A percentile compares a stretch with the other conserved stretches of the same genome.
phyloP scores from a whole-genome alignment of 108 stramenopile genomes.

The Mediolabrus comicus region DNA sequence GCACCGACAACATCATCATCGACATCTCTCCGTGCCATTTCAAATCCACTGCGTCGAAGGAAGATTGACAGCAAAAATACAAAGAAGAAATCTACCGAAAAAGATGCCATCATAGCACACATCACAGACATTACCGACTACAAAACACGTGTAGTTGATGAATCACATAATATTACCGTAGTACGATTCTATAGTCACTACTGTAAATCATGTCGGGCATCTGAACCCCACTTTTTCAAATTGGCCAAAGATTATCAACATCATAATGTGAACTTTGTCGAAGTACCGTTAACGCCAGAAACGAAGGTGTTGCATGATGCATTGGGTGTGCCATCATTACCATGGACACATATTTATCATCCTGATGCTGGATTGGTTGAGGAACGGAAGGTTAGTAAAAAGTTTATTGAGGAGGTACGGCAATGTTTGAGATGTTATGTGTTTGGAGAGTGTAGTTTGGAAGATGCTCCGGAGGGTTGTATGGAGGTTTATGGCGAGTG shows the following conservation, averaged over 20 bases:
- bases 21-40: neutral
- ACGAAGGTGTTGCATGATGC: constrained; percentile 61
- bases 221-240: constrained; percentile 16
- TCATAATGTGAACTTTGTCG: constrained; percentile 47
- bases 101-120: too few species aligned
- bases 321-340: constrained; percentile 41
- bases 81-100: too few species aligned
- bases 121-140: constrained; percentile 10
- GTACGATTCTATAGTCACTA: constrained; percentile 17
- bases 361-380: constrained; percentile 55
- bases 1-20: too few species aligned
- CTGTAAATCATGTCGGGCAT: constrained; percentile 9
- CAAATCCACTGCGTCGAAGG: neutral
- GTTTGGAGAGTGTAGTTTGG: too few species aligned
- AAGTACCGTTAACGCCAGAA: constrained; percentile 54
- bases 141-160: constrained; percentile 6
- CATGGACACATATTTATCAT: constrained; percentile 60
- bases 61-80: too few species aligned
- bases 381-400: constrained; percentile 39
- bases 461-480: too few species aligned
- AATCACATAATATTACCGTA: constrained; percentile 1
- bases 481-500: too few species aligned
- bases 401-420: constrained; percentile 16
- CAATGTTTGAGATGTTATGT: neutral
- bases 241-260: constrained; percentile 4